These are phyloP conservation scores for Epichloe sibirici DNA, from an alignment of 2,329 filamentous ascomycete species.

Conservation along the genomic window DNA sequence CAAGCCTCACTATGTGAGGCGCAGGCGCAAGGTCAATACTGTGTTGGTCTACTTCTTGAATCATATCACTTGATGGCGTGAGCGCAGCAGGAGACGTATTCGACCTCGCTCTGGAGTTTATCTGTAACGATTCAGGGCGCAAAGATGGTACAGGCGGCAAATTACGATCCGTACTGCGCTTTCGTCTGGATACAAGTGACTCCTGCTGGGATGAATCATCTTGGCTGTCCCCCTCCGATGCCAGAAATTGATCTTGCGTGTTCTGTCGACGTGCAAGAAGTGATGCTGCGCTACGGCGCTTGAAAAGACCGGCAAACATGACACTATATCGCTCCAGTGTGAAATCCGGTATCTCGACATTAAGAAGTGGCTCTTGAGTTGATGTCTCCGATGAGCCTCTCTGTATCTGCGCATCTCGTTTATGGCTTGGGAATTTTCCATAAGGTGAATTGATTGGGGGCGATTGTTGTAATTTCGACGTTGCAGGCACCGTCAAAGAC, in stretches of 20 bases:
- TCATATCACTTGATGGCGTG: conserved; percentile 29
- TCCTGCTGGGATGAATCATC: conserved; percentile 10
- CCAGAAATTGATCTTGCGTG: conserved; percentile 39
- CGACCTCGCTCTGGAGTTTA: conserved; percentile 33
- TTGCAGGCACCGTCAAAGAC: neutral
- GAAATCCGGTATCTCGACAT: conserved; percentile 69
- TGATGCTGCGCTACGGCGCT: conserved; percentile 23
- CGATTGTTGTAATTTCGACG: neutral
- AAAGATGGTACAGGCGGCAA: conserved; percentile 33
- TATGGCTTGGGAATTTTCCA: neutral
- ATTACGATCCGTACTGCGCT: neutral
- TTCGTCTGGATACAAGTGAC: conserved; percentile 10
- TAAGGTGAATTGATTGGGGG: neutral
- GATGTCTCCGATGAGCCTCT: neutral
- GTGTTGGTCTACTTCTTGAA: conserved; percentile 12
- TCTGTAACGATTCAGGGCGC: conserved; percentile 5
- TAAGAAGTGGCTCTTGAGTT: conserved; percentile 33
- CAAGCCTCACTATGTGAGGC: conserved; percentile 4
- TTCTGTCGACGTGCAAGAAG: conserved; percentile 47
- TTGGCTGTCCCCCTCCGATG: neutral
- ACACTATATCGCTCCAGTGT: conserved; percentile 84
- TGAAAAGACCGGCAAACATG: conserved; percentile 75
- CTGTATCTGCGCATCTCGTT: neutral
- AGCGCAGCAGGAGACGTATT: conserved; percentile 42
- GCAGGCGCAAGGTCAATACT: neutral